phyloP scores from a whole-genome alignment of 352 stramenopile species.

The Globisporangium middletonii region DNA sequence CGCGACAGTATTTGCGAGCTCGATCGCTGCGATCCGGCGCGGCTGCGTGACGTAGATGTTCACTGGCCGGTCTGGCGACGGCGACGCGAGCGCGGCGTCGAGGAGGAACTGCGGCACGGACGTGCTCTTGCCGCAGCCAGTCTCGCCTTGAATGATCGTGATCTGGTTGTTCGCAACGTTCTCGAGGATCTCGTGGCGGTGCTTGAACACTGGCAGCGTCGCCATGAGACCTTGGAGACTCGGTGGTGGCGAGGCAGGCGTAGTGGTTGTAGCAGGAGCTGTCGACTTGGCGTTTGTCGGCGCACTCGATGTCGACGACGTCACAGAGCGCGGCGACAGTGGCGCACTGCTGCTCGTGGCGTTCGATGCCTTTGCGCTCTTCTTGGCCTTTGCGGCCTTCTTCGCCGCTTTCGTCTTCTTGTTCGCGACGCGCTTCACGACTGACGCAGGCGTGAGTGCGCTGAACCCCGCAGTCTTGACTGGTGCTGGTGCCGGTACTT shows the following conservation, averaged over 20 bases:
- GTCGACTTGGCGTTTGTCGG: not conserved
- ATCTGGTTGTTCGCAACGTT: constrained; percentile 81
- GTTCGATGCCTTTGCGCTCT: too few species aligned
- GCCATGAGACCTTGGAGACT: constrained; percentile 42
- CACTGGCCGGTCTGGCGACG: constrained; percentile 34
- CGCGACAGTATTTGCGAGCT: constrained; percentile 88
- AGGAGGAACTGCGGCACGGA: constrained; percentile 93
- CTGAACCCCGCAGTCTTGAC: not conserved
- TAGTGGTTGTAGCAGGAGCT: not conserved
- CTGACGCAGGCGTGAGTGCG: not conserved
- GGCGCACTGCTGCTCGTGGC: too few species aligned
- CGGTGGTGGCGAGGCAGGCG: constrained; percentile 13
- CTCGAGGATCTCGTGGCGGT: constrained; percentile 82
- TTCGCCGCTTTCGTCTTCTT: constrained; percentile 1
- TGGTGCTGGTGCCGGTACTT: too few species aligned
- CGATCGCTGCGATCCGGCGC: constrained; percentile 90
- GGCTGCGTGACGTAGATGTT: constrained; percentile 97
- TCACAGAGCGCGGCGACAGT: too few species aligned
- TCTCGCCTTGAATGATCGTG: constrained; percentile 92
- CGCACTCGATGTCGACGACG: too few species aligned
- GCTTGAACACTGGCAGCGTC: constrained; percentile 82
- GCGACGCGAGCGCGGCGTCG: constrained; percentile 31
- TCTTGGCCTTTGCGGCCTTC: not conserved
- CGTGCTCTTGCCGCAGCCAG: constrained; percentile 96
- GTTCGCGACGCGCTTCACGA: not conserved